Evolutionary conservation across 768 basidiomycete genomes (phyloP), one percentile per base, ranked within the genome.

Genomic region (Tricholoma saponaceum): DNA sequence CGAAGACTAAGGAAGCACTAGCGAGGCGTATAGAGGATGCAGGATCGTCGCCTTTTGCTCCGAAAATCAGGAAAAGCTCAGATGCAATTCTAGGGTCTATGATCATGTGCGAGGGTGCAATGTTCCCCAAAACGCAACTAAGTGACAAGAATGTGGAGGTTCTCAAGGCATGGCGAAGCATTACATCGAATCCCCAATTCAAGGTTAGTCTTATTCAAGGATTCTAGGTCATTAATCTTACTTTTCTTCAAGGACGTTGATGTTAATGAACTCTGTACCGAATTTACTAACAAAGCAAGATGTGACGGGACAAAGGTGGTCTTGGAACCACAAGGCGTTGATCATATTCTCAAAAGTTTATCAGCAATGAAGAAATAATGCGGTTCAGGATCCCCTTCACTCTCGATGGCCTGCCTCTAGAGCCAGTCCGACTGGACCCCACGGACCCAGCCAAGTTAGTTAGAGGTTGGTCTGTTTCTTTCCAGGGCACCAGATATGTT

Each of bases 271-370:
- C 75, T 94, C 22, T 94, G 92, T 67, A 64, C 83, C 6, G 88
- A 92, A 70, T 91, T 94, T 66, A 81, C 89, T 47, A 81, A 71
- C 66, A 93, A 94, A 74, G 92, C 92, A 49, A 79, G 83, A 46
- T 94, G 92, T 65, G 91, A 92, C 59, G 92, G 92, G 35, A 84
- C 84, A 25, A 90, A 89, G 73, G 87, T 92, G 37, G 91, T 92
- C 18, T 71, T 93, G 50, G 89, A 83, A 64, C 82, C 81, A 22
- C 72, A 75, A 61, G 79, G 79, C 33, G 79, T 83, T 55, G 66
- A 71, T 61, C 70, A 72, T 59, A 83, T 83, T 64, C 64, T 83
- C 54, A 75, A 80, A 63, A 72, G 70, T 56, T 64, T 83, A 14
- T 52, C 70, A 20, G 69, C 56, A 22, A 18, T 59, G 16, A 67